phyloP scores from a whole-genome alignment of 352 stramenopile species.

The Nothophytophthora sp. region DNA sequence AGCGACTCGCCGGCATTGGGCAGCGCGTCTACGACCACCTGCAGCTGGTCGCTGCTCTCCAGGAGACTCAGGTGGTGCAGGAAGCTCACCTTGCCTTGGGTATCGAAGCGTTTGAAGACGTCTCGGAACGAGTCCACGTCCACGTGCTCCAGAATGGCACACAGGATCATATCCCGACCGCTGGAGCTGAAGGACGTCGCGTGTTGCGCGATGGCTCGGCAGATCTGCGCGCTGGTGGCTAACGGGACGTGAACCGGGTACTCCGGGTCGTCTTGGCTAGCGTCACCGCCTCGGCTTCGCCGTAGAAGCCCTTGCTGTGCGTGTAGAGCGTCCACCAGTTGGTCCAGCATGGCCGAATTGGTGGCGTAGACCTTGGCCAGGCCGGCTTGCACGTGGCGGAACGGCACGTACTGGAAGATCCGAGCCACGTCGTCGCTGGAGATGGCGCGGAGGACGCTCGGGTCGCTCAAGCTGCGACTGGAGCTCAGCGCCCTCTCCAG shows the following conservation, averaged over 20 bases:
- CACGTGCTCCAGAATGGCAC: conserved; percentile 60
- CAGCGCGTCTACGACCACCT: conserved; percentile 50
- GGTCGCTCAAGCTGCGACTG: conserved; percentile 47
- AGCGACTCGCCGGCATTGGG: conserved; percentile 61
- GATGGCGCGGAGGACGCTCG: conserved; percentile 35
- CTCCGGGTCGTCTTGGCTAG: conserved; percentile 27
- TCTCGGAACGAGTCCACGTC: conserved; percentile 71
- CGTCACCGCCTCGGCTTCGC: neutral
- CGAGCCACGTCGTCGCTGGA: conserved; percentile 44
- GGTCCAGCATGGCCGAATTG: conserved; percentile 20
- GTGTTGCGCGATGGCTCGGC: conserved; percentile 62
- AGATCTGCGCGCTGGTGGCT: conserved; percentile 69
- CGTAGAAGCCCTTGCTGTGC: conserved; percentile 24
- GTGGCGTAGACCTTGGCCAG: conserved; percentile 20
- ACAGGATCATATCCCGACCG: conserved; percentile 77
- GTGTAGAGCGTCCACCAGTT: conserved; percentile 19
- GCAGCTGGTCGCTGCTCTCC: conserved; percentile 56
- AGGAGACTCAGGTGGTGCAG: conserved; percentile 58
- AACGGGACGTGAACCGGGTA: conserved; percentile 62
- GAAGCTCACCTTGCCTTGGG: conserved; percentile 57
- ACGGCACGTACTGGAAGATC: conserved; percentile 49
- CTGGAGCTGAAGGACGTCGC: conserved; percentile 57
- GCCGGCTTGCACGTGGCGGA: conserved; percentile 29
- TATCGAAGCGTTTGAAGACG: conserved; percentile 66
- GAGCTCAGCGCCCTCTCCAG: conserved; percentile 46